Base-by-base conservation (phyloP, 106 monocot genomes). In the Dendrobium catenatum region DNA sequence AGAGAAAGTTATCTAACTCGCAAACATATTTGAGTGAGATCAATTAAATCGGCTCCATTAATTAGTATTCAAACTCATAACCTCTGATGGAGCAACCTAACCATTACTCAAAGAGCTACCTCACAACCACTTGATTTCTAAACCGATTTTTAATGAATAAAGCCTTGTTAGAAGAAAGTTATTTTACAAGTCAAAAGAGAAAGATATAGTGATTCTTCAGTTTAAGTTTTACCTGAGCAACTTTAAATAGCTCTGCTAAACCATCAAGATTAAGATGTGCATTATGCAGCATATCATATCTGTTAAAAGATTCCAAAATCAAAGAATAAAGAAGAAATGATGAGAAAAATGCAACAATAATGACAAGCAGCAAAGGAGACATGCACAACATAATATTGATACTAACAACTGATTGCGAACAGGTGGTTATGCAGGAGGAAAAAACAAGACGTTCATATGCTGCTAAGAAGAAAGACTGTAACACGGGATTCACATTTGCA, bases 261-360 rank as follows among this genome's bases (percentile, higher is more conserved):
- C 98, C 98, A 79, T 95, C 93, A 85, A 99, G 91, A 86, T 99
- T 99, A 76, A 99, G 98, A 89, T 99, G 98, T 51, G 98, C 88
- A 88, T 99, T 99, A 72, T 99, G 98, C 20, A 99, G 86, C 20
- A 99, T 89, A 83, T 99, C 98, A 87, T 99, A 99, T 67, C 98
- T 99, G 59, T 33, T 16, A 85, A 37, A 40, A 5, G 55, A 67
- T 64, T 76, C 4, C 22, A 48, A 48, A 76, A 24, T 26, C 11
- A 48, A 76, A 26, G 2, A 49, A 76, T 49, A 9, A 8, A 15
- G 26, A 76, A 49, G 3, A 76, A 47, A 48, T 27, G 9, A 49
- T 76, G 24, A 49, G 6, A 27, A 24, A 20, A 76, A 24, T 6
- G 13, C 4, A 49, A 76, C 26, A 76, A 76, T 61, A 61, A 61